phyloP scores from a whole-genome alignment of 2,329 filamentous ascomycete species.

The Chalara sp. region DNA sequence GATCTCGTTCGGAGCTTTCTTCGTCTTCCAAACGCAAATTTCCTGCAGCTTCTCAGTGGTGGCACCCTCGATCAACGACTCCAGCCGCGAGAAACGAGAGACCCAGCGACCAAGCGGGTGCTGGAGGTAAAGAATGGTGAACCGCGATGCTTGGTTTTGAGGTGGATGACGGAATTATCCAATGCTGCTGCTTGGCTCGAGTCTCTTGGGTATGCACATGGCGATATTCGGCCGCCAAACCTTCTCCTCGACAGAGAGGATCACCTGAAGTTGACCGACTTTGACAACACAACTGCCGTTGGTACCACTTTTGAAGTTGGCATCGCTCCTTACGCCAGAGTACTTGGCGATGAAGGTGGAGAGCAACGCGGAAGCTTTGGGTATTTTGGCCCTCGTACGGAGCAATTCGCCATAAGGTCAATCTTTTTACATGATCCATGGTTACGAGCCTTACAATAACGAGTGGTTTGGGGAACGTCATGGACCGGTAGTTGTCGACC shows the following conservation, averaged over 20 bases:
- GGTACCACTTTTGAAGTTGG: constrained; percentile 2
- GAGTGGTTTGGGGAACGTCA: constrained; percentile 1
- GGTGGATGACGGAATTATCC: neutral
- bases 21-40: too few relatives aligned
- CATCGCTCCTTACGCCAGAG: constrained; percentile 2
- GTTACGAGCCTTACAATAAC: constrained; percentile 4
- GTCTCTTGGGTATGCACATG: neutral
- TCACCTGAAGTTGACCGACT: neutral
- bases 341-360: constrained; percentile 1
- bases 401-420: constrained; percentile 6
- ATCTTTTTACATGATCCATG: constrained; percentile 2
- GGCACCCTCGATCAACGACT: neutral
- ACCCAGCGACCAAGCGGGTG: neutral
- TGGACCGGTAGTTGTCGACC: constrained; percentile 3
- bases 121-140: neutral
- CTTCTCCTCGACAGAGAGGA: neutral
- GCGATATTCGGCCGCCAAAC: neutral
- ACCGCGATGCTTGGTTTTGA: neutral
- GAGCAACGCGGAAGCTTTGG: constrained; percentile 2
- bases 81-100: neutral
- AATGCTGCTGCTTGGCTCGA: neutral
- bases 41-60: too few relatives aligned
- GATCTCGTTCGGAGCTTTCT: too few relatives aligned
- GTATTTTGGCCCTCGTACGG: constrained; percentile 2
- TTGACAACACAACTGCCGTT: neutral